phyloP scores from a whole-genome alignment of 495 filamentous ascomycete species.

The Penicillium nucicola region DNA sequence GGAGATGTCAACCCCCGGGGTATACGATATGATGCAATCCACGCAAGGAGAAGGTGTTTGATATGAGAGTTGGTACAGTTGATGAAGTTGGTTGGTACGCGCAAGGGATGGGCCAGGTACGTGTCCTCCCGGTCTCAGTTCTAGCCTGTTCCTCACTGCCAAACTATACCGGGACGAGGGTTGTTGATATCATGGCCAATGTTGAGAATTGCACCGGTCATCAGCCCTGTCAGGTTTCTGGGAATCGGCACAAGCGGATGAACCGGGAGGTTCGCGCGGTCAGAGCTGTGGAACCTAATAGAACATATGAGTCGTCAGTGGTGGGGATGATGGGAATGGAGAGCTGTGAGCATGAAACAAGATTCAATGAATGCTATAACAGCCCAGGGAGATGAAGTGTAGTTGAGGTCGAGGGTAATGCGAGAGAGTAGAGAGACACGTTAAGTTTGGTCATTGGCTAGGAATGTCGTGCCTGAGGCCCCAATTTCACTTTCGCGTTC shows the following conservation, averaged over 20 bases:
- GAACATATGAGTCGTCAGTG: not conserved
- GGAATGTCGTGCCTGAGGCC: not conserved
- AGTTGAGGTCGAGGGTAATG: not conserved
- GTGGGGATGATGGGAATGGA: too few species aligned
- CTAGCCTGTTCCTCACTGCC: not conserved
- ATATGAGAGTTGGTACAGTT: constrained; percentile 2
- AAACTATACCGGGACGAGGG: not conserved
- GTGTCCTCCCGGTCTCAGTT: constrained; percentile 3
- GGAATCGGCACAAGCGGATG: constrained; percentile 7
- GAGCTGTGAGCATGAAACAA: too few species aligned
- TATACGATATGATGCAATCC: constrained; percentile 15
- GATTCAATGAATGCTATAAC: not conserved
- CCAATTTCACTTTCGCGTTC: not conserved
- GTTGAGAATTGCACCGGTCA: not conserved
- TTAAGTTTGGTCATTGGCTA: not conserved
- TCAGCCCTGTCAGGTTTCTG: constrained; percentile 1
- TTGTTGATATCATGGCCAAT: not conserved
- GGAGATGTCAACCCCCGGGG: not conserved
- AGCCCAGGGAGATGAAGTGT: not conserved
- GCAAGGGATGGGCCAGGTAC: constrained; percentile 33
- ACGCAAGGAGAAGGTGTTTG: constrained; percentile 15
- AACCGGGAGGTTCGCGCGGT: constrained; percentile 3
- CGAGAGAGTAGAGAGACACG: not conserved
- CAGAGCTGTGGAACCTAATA: too few species aligned
- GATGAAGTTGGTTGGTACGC: too few species aligned